These are phyloP conservation scores for Nannochloropsis gaditana DNA, from an alignment of 108 stramenopile genomes.

Conservation along the genomic window DNA sequence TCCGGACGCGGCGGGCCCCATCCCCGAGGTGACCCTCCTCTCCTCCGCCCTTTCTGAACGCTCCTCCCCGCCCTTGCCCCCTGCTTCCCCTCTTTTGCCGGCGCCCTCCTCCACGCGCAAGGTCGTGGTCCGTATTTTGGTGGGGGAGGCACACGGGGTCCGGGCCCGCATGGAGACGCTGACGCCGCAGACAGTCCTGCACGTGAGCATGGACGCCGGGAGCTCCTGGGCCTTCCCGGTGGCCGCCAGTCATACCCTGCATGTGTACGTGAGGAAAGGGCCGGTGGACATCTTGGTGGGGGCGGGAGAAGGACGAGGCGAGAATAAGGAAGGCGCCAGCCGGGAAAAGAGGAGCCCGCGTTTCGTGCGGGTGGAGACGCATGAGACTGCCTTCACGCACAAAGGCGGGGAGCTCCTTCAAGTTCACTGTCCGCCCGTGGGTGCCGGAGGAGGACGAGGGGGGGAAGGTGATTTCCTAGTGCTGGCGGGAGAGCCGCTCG, in stretches of 20 bases:
- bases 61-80: not conserved
- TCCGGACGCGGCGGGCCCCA: slow-evolving; percentile 24
- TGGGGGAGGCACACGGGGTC: not conserved
- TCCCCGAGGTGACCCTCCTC: not conserved
- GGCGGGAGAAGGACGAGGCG: slow-evolving; percentile 11
- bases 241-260: slow-evolving; percentile 23
- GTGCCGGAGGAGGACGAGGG: not conserved
- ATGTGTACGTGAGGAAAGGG: slow-evolving; percentile 32
- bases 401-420: slow-evolving; percentile 28
- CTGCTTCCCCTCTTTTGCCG: not conserved
- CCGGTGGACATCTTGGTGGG: not conserved
- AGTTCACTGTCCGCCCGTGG: not conserved
- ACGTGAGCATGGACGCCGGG: slow-evolving; percentile 37
- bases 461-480: slow-evolving; percentile 30
- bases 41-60: not conserved
- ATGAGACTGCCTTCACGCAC: slow-evolving; percentile 13
- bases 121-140: not conserved
- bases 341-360: not conserved
- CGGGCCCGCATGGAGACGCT: slow-evolving; percentile 28
- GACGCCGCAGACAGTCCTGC: slow-evolving; percentile 37
- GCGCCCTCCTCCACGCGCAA: not conserved
- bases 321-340: not conserved
- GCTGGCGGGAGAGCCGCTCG: slow-evolving; percentile 32
- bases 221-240: slow-evolving; percentile 30
- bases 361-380: not conserved